These are phyloP conservation scores for Aspergillus wentii DNA, from an alignment of 495 filamentous ascomycete genomes.

Conservation along the genomic window DNA sequence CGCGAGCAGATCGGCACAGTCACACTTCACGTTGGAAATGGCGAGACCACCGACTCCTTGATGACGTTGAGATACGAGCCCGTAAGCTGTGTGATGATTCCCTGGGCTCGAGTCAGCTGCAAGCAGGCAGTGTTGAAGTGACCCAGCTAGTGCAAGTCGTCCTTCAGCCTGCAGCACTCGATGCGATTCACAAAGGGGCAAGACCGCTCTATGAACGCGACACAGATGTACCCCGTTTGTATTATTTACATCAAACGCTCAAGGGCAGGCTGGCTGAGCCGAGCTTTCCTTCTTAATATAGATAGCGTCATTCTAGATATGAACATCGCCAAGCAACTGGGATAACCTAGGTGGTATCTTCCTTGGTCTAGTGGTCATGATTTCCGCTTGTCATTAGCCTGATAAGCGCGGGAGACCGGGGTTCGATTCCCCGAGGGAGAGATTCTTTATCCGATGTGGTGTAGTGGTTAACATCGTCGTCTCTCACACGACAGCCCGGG, in stretches of 20 bases:
- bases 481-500: conserved; percentile 28
- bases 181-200: conserved; percentile 1
- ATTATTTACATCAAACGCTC: conserved; percentile 1
- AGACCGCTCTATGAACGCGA: conserved; percentile 2
- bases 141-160: conserved; percentile 1
- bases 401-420: conserved; percentile 47
- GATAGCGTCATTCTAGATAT: too few relatives aligned
- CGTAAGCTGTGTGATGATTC: background rate
- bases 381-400: conserved; percentile 38
- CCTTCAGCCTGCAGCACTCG: conserved; percentile 3
- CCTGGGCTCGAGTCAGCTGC: background rate
- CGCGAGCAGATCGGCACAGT: conserved; percentile 1
- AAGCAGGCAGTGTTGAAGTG: background rate
- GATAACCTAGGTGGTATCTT: background rate
- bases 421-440: conserved; percentile 50
- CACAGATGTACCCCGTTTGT: background rate
- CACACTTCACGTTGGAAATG: conserved; percentile 3
- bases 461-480: conserved; percentile 29
- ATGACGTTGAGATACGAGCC: background rate
- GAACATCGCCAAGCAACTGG: background rate
- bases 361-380: conserved; percentile 37
- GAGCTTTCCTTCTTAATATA: too few relatives aligned
- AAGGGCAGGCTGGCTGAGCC: too few relatives aligned
- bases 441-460: conserved; percentile 32
- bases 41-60: background rate